These are phyloP conservation scores for Tardiomyces digboiensis DNA, from an alignment of 1,139 yeast species.

Conservation along the genomic window DNA sequence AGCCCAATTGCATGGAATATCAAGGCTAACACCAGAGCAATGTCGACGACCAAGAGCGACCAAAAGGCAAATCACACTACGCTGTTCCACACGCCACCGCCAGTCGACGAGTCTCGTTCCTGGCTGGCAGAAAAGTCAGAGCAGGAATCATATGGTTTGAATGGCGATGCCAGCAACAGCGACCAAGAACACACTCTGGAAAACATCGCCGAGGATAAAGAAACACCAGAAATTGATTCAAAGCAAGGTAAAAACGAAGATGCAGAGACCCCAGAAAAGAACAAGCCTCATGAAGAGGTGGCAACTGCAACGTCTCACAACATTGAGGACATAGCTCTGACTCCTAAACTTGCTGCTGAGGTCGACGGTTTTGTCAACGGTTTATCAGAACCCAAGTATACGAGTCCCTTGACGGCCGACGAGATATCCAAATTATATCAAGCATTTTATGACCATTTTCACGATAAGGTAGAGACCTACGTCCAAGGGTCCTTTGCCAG, in stretches of 20 bases:
- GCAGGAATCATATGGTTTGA: constrained; percentile 16
- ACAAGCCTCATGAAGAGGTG: neutral
- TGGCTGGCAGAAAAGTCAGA: constrained; percentile 15
- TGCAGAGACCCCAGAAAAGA: neutral
- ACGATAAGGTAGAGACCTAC: constrained; percentile 20
- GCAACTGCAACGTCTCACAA: neutral
- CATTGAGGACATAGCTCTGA: constrained; percentile 18
- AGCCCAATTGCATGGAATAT: too few relatives aligned
- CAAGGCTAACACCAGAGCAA: too few relatives aligned
- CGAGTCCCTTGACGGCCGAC: constrained; percentile 41
- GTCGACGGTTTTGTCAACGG: constrained; percentile 39
- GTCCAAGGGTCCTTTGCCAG: constrained; percentile 14
- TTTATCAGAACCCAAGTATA: constrained; percentile 46
- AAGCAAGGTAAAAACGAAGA: neutral
- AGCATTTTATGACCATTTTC: constrained; percentile 36
- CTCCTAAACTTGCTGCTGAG: constrained; percentile 16
- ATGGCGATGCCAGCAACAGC: neutral
- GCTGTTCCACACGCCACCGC: constrained; percentile 18
- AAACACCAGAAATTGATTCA: neutral
- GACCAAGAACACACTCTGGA: neutral
- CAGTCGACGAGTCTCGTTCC: constrained; percentile 12
- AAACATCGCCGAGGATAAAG: neutral
- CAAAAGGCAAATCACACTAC: neutral
- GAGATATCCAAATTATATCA: constrained; percentile 47
- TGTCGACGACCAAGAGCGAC: neutral